These are phyloP conservation scores for Epichloe brachyelytri DNA, from an alignment of 2,329 filamentous ascomycete species.

Conservation along the genomic window DNA sequence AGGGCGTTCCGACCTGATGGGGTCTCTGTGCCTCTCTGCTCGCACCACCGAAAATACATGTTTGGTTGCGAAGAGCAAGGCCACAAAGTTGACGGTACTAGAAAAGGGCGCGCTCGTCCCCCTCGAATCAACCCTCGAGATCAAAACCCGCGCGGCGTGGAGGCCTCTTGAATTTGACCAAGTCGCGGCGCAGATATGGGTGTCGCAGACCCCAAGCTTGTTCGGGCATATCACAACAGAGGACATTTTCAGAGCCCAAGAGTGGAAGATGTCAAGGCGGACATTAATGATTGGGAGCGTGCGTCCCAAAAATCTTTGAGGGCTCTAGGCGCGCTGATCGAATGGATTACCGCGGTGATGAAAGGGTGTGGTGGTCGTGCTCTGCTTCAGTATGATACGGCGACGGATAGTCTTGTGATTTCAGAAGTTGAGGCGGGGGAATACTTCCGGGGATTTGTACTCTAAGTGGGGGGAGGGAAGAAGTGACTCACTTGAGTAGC, in stretches of 20 bases:
- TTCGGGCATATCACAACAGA: slow-evolving; percentile 27
- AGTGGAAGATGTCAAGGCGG: slow-evolving; percentile 19
- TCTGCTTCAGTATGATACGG: not conserved
- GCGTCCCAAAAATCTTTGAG: slow-evolving; percentile 18
- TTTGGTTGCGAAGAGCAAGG: not conserved
- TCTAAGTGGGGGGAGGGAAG: not conserved
- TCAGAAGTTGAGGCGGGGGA: not conserved
- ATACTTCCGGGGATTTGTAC: slow-evolving; percentile 1
- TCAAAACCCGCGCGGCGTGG: slow-evolving; percentile 28
- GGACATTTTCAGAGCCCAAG: slow-evolving; percentile 21
- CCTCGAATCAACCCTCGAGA: slow-evolving; percentile 26
- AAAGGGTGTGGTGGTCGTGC: not conserved
- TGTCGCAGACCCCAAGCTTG: slow-evolving; percentile 33
- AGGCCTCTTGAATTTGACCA: slow-evolving; percentile 21
- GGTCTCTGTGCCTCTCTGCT: slow-evolving; percentile 14
- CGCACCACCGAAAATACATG: not conserved
- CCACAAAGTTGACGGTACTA: slow-evolving; percentile 18
- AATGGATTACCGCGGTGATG: slow-evolving; percentile 2
- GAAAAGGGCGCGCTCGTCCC: slow-evolving; percentile 19
- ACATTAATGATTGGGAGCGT: slow-evolving; percentile 23
- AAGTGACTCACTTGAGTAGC: not conserved
- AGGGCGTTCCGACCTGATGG: slow-evolving; percentile 13
- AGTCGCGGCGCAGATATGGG: slow-evolving; percentile 29
- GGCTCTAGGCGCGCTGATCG: slow-evolving; percentile 20
- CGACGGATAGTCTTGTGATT: slow-evolving; percentile 1